A percentile compares a stretch with the other conserved stretches of the same genome.
Evolutionary conservation across 2,329 filamentous ascomycete genomes (phyloP).

Genomic region (Teratosphaeria nubilosa): DNA sequence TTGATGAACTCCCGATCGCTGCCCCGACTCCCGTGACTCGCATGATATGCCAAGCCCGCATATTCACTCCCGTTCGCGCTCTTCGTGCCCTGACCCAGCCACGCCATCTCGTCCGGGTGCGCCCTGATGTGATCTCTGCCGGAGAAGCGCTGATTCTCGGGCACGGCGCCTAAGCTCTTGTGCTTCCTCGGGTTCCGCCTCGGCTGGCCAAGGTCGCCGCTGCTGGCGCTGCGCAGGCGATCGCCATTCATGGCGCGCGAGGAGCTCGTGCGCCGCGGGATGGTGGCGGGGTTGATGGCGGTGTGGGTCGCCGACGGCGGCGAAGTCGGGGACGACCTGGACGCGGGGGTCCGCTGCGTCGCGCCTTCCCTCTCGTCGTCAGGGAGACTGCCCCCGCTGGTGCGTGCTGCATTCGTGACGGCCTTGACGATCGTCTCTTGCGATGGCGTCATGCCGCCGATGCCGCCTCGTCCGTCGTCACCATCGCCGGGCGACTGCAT

Average conservation of each 20-base stretch:
- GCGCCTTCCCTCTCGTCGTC: not conserved
- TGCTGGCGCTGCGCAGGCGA: slow-evolving; percentile 12
- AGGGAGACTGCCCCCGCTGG: not conserved
- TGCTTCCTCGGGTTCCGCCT: slow-evolving; percentile 12
- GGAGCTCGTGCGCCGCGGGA: slow-evolving; percentile 65
- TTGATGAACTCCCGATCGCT: not conserved
- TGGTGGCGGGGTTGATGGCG: slow-evolving; percentile 29
- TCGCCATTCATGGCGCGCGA: slow-evolving; percentile 39
- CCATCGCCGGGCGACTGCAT: not conserved
- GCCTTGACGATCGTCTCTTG: not conserved
- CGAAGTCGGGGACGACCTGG: not conserved
- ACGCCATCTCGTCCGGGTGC: slow-evolving; percentile 19
- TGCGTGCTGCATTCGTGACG: not conserved
- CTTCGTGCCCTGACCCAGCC: slow-evolving; percentile 16
- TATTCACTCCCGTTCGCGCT: slow-evolving; percentile 11
- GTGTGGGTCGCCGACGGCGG: not conserved
- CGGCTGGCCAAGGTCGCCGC: not conserved
- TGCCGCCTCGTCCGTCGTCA: not conserved
- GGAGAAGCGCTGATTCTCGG: slow-evolving; percentile 10
- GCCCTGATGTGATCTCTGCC: slow-evolving; percentile 3
- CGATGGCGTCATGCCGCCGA: not conserved
- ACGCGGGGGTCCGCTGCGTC: not conserved
- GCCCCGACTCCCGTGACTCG: not conserved
- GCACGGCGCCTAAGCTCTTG: slow-evolving; percentile 14
- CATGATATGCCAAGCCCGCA: slow-evolving; percentile 19